A percentile compares a stretch with the other conserved stretches of the same genome.
phyloP scores from a whole-genome alignment of 441 rosid genomes.

The Jatropha podagrica region DNA sequence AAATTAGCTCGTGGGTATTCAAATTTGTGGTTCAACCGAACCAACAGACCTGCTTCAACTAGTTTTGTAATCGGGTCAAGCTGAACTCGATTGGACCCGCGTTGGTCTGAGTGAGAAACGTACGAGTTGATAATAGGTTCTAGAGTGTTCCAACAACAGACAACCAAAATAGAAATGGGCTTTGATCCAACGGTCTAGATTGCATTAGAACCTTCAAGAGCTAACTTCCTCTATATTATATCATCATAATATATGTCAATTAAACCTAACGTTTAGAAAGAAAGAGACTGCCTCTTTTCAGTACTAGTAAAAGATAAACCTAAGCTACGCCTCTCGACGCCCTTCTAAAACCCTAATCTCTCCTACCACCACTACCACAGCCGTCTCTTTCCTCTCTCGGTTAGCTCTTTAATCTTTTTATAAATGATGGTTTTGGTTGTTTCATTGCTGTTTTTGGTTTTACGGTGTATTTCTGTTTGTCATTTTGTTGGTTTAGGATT shows the following conservation, averaged over 20 bases:
- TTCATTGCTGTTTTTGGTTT: neutral
- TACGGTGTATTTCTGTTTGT: neutral
- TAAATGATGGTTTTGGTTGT: neutral
- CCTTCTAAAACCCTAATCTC: constrained; percentile 10
- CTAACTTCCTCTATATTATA: neutral
- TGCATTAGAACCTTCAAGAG: constrained; percentile 43
- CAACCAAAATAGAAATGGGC: constrained; percentile 3
- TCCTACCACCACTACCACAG: neutral
- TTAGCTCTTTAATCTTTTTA: neutral
- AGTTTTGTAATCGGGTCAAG: too few species aligned
- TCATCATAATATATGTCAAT: neutral
- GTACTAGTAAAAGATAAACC: neutral
- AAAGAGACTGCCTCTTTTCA: neutral
- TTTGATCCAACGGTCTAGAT: constrained; percentile 35
- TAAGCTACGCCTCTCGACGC: neutral
- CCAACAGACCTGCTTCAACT: neutral
- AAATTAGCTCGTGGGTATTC: too few species aligned
- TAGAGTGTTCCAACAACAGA: constrained; percentile 36
- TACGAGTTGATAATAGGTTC: constrained; percentile 24
- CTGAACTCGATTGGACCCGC: too few species aligned
- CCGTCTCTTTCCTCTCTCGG: neutral
- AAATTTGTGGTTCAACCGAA: too few species aligned
- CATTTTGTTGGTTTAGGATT: neutral
- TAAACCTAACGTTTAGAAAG: neutral
- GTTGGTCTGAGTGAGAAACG: too few species aligned